Base-by-base conservation (phyloP, 1,139 yeast genomes). In the Sugiyamaella paludigena region DNA sequence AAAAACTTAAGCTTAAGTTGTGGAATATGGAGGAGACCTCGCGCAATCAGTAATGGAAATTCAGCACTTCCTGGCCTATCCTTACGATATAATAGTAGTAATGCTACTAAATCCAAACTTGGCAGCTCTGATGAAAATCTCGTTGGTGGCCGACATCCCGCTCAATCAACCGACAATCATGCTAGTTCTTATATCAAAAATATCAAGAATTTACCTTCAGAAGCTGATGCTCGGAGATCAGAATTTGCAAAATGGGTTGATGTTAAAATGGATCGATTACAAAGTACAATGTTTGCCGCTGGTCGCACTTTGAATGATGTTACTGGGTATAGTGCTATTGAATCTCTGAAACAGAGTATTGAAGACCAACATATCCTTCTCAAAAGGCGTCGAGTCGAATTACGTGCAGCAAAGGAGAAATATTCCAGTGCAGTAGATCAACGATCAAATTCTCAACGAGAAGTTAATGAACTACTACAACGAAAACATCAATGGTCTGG, bases 241-340 rank as follows among this genome's bases (percentile, higher is more conserved):
- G 63, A 77, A 58, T 76, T 86, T 68, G 78, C 87, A 48, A 78
- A 81, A 50, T 74, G 73, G 60, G 56, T 84, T 36, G 80, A 75
- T 33, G 61, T 67, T 15, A 79, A 80, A 59, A 71, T 85, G 53
- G 87, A 82, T 55, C 79, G 84, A 7, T 64, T 86, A 31, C 89
- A 82, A 58, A 80, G 78, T 26, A 77, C 88, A 0, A 71, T 85
- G 1, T 77, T 83, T 53, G 77, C 83, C 0, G 91, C 92, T 0
- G 83, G 94, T 0, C 74, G 80, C 51, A 79, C 91, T 0, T 71
- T 92, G 39, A 94, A 94, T 63, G 96, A 91, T 61, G 83, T 89
- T 9, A 92, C 98, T 0, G 99, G 98, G 0, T 94, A 94, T 65
- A 78, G 92, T 0, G 76, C 84, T 10, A 87, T 94, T 51, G 96